Evolutionary conservation across 257 asterid genomes (phyloP).

Genomic region (Jaltomata sinuosa): DNA sequence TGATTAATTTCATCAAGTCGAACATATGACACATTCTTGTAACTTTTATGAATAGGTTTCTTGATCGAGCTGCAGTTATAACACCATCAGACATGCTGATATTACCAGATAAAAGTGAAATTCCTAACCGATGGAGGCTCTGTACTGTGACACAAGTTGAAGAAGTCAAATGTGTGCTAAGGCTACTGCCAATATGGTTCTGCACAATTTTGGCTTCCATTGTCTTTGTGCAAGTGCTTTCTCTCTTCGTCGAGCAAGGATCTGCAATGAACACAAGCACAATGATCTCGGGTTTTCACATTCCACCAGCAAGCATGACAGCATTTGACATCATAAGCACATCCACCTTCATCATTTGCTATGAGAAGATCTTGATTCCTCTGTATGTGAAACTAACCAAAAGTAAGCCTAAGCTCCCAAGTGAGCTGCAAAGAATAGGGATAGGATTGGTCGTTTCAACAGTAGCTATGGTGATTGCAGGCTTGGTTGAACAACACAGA

Average conservation of each 20-base stretch:
- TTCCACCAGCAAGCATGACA: conserved; percentile 85
- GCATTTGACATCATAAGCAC: conserved; percentile 70
- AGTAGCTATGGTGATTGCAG: conserved; percentile 54
- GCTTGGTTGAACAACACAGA: conserved; percentile 56
- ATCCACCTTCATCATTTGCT: conserved; percentile 67
- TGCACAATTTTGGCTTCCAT: conserved; percentile 66
- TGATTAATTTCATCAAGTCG: background rate
- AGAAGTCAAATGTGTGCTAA: conserved; percentile 68
- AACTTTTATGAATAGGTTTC: conserved; percentile 37
- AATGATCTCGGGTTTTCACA: conserved; percentile 27
- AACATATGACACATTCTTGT: background rate
- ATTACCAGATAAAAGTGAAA: conserved; percentile 31
- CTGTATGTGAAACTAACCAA: conserved; percentile 42
- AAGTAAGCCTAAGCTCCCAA: conserved; percentile 42
- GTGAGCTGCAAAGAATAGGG: conserved; percentile 66
- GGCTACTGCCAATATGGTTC: conserved; percentile 78
- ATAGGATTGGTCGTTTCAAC: conserved; percentile 60
- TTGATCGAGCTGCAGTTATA: conserved; percentile 62
- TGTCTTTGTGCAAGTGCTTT: conserved; percentile 67
- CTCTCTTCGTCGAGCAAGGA: conserved; percentile 85
- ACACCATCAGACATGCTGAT: conserved; percentile 37
- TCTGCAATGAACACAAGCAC: conserved; percentile 79
- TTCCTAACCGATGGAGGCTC: conserved; percentile 60
- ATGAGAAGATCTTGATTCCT: conserved; percentile 55
- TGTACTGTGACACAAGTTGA: conserved; percentile 78